Conservation (phyloP, 192 early-diverging fungal genomes). For the Coemansia sp. region DNA sequence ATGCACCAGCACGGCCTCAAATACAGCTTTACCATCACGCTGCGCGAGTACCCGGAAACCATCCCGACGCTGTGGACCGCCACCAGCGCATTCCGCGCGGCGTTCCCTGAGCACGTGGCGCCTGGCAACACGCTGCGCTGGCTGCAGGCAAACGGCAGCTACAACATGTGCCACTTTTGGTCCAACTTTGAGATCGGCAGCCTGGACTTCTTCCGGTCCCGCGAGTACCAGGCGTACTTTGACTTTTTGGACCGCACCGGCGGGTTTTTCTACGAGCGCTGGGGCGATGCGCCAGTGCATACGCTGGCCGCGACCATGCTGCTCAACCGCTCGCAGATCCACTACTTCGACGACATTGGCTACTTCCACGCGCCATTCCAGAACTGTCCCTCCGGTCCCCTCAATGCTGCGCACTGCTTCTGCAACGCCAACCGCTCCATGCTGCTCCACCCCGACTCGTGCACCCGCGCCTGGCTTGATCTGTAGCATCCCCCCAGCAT, state of each 20-base stretch:
- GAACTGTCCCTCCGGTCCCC: conserved; percentile 53
- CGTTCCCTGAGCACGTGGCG: conserved; percentile 15
- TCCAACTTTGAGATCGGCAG: conserved; percentile 76
- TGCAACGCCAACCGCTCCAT: conserved; percentile 29
- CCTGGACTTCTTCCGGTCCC: conserved; percentile 60
- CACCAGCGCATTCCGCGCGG: conserved; percentile 50
- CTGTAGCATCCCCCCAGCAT: conserved; percentile 4
- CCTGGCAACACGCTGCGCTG: conserved; percentile 56
- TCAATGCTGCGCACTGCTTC: conserved; percentile 44
- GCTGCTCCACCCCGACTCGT: conserved; percentile 26
- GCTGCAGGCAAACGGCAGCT: conserved; percentile 44
- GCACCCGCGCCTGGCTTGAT: conserved; percentile 33
- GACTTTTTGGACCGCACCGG: conserved; percentile 57
- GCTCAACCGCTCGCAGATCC: conserved; percentile 56
- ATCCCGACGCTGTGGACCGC: conserved; percentile 58
- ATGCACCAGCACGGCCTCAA: conserved; percentile 69
- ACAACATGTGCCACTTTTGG: conserved; percentile 82
- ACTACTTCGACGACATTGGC: conserved; percentile 70
- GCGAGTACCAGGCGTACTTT: conserved; percentile 57
- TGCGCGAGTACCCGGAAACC: conserved; percentile 59
- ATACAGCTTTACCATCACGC: conserved; percentile 65
- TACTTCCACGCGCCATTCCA: conserved; percentile 55
- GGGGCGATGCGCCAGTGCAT: conserved; percentile 24
- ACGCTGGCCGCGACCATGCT: conserved; percentile 60
- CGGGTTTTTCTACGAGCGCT: conserved; percentile 61